Evolutionary conservation across 257 asterid species (phyloP), one percentile per base, ranked within the genome.

Genomic region (Linderniella brevidens): DNA sequence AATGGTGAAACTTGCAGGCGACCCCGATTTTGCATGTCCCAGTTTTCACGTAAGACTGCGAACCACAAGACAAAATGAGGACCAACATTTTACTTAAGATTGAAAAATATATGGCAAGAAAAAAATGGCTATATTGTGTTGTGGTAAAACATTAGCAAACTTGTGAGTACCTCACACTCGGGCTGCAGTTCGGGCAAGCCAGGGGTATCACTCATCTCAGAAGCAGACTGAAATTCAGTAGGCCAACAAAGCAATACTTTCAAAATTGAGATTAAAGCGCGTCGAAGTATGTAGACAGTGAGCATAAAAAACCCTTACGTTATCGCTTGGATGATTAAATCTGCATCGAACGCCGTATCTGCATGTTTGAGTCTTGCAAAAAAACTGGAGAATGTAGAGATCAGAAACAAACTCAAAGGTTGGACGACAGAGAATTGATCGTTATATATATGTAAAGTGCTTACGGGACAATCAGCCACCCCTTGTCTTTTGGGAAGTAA

Each of bases 401-500:
- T 13, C 13, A 44, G 13, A 44, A 9, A 3, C 4, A 13, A 13
- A 9, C 3, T 13, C 14, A 15, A 18, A 13, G 35, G 51, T 4
- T n/a, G 25, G 4, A 19, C 15, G 18, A 45, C 46, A 16, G 37
- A 57, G 35, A 17, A 54, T 35, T 64, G 49, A 50, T n/a, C n/a
- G n/a, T n/a, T n/a, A n/a, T n/a, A n/a, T 49, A 46, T 43, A 43
- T 38, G 41, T 49, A 49, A 48, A 35, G 41, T 43, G 54, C 96
- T 81, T 76, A 90, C 98, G 18, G 96, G 98, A 71, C 98, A 90
- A 70, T 90, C 92, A 16, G 93, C 80, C 73, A 70, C 82, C 54
- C 86, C 86, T 29, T 86, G 85, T 71, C 95, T 72, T 63, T 80
- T 90, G 17, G 97, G 97, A 61, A 78, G 92, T 66, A 70, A 18